Evolutionary conservation across 2,329 filamentous ascomycete genomes (phyloP).

Genomic region (Cladorrhinum sp.): DNA sequence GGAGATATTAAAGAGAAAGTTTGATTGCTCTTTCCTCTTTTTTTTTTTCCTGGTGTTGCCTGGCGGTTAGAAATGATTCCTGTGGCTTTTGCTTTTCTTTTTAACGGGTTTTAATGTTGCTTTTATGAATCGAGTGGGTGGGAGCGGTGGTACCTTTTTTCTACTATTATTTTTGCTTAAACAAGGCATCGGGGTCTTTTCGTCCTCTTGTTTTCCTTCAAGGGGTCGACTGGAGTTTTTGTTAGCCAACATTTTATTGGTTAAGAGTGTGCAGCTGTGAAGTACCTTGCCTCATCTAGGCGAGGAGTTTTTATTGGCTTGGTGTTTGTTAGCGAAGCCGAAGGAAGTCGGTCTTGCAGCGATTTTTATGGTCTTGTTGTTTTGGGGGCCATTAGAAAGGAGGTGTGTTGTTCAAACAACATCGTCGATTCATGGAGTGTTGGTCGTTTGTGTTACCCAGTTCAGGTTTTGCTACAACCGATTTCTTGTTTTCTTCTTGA

Average conservation of each 20-base stretch:
- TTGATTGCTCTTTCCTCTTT: not conserved
- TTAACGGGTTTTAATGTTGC: not conserved
- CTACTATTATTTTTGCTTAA: not conserved
- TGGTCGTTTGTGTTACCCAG: too few relatives aligned
- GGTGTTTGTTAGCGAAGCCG: too few relatives aligned
- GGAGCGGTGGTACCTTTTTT: not conserved
- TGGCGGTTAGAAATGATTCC: not conserved
- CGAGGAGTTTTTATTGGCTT: not conserved
- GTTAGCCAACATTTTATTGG: not conserved
- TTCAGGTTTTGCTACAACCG: too few relatives aligned
- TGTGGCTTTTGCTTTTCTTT: not conserved
- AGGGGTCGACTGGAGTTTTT: not conserved
- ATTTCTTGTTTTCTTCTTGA: too few relatives aligned
- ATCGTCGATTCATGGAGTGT: too few relatives aligned
- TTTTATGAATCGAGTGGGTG: not conserved
- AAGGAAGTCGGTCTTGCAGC: too few relatives aligned
- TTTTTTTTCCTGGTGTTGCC: not conserved
- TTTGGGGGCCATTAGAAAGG: too few relatives aligned
- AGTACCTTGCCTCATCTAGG: not conserved
- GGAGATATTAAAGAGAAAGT: slow-evolving; percentile 13
- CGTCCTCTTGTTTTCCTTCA: not conserved
- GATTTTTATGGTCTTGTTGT: too few relatives aligned
- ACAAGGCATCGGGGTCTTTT: not conserved
- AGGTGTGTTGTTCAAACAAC: too few relatives aligned
- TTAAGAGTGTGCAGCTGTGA: not conserved